Evolutionary conservation across 2,329 filamentous ascomycete species (phyloP).

Genomic region (Diaporthe caulivora): DNA sequence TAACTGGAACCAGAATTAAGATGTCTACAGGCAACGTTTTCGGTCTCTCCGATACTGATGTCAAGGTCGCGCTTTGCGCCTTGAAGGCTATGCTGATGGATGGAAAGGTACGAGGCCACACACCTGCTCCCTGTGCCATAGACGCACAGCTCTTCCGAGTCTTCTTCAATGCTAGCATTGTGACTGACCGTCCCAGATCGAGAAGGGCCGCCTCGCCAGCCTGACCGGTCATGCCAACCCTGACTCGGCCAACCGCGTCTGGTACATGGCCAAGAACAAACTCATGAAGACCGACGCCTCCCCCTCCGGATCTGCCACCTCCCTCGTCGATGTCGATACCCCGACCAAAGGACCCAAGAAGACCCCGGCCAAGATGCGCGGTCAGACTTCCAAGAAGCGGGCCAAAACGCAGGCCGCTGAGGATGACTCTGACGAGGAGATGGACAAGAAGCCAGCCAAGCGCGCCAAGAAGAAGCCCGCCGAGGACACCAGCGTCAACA

Average conservation of each 20-base stretch:
- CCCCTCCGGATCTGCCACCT: neutral
- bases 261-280: constrained; percentile 26
- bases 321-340: neutral
- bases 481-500: neutral
- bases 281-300: neutral
- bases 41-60: constrained; percentile 1
- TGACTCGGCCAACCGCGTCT: constrained; percentile 17
- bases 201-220: constrained; percentile 11
- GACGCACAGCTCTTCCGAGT: neutral
- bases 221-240: constrained; percentile 26
- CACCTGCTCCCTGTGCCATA: neutral
- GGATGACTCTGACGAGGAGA: neutral
- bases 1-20: neutral
- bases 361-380: neutral
- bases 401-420: neutral
- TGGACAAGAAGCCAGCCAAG: neutral
- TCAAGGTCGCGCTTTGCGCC: neutral
- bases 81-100: constrained; percentile 2
- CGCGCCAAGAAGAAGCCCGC: neutral
- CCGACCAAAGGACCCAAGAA: constrained; percentile 20
- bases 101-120: constrained; percentile 13
- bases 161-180: neutral
- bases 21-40: constrained; percentile 14
- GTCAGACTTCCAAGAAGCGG: neutral
- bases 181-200: neutral